Evolutionary conservation across 2,329 filamentous ascomycete species (phyloP).

Genomic region (Penicillium sclerotigenum): DNA sequence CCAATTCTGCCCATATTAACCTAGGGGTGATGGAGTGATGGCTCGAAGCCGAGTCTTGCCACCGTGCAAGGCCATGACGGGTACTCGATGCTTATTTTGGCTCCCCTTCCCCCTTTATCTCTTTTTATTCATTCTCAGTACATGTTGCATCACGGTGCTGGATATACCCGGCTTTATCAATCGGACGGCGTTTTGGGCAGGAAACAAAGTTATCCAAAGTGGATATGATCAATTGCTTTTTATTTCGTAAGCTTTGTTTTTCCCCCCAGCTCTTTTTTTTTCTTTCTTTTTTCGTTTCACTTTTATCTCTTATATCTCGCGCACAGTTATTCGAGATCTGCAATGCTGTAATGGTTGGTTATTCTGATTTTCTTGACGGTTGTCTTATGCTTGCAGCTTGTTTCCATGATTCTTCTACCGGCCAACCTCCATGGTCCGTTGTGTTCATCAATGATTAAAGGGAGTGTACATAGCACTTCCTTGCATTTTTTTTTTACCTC

Average conservation of each 20-base stretch:
- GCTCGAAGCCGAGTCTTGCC: not conserved
- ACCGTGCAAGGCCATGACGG: constrained; percentile 2
- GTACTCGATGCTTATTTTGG: constrained; percentile 5
- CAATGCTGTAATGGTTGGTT: constrained; percentile 22
- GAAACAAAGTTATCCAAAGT: constrained; percentile 24
- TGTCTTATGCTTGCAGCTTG: constrained; percentile 5
- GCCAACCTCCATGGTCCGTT: constrained; percentile 2
- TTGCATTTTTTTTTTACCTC: constrained; percentile 1
- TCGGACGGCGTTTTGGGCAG: constrained; percentile 38
- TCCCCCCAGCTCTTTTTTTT: constrained; percentile 6
- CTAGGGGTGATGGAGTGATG: constrained; percentile 11
- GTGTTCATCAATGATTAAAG: constrained; percentile 6
- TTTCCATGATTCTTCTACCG: constrained; percentile 6
- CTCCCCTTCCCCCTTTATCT: constrained; percentile 1
- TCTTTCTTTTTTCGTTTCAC: not conserved
- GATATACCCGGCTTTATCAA: constrained; percentile 49
- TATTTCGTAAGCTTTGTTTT: constrained; percentile 15
- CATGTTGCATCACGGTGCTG: constrained; percentile 49
- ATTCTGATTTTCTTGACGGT: constrained; percentile 8
- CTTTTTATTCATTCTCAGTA: constrained; percentile 31
- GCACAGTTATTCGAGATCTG: constrained; percentile 13
- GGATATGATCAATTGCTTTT: constrained; percentile 20
- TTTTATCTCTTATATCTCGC: not conserved
- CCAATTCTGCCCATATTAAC: constrained; percentile 10
- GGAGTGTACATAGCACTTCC: constrained; percentile 4